Base-by-base conservation (phyloP, 2,329 filamentous ascomycete species). In the Fusarium verrucosum region DNA sequence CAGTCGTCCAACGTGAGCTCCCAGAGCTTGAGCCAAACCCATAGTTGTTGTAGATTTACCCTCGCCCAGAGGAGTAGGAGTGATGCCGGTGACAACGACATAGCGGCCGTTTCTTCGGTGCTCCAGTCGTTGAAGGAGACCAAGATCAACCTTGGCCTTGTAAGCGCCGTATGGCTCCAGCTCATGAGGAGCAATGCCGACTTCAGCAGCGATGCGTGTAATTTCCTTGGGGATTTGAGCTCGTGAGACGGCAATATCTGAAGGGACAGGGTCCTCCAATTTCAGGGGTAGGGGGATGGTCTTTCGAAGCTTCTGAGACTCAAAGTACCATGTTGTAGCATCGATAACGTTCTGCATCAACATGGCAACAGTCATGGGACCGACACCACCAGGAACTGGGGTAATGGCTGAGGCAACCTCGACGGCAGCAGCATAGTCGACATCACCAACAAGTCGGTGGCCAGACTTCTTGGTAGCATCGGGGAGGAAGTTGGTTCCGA, bases 301-400 rank as follows among this genome's bases (percentile, higher is more conserved):
- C 69, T 87, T 88, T 58, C 95, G 87, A 63, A 89, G 83, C 80
- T 92, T 96, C 76, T 96, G 90, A 61, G 87, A 86, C 65, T 95
- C 92, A 66, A 95, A 95, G 74, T 92, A 94, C 55, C 86, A 81
- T 44, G 89, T 90, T 32, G 95, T 90, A 30, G 94, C 89, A 70
- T 94, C 90, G 52, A 98, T 90, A 10, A 98, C 94, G 74, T 99
- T 99, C 78, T 96, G 92, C 71, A 99, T 82, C 43, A 99, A 84
- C 95, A 99, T 99, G 59, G 95, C 95, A 65, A 99, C 94, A 4
- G 95, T 99, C 95, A 99, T 99, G 46, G 95, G 95, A 0, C 95
- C 95, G 58, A 99, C 95, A 77, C 95, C 95, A 55, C 95, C 95
- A 2, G 95, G 95, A 3, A 99, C 95, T 2, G 95, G 95, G 4